Base-by-base conservation (phyloP, 345 rosid genomes). In the Pseudoturritis turrita region DNA sequence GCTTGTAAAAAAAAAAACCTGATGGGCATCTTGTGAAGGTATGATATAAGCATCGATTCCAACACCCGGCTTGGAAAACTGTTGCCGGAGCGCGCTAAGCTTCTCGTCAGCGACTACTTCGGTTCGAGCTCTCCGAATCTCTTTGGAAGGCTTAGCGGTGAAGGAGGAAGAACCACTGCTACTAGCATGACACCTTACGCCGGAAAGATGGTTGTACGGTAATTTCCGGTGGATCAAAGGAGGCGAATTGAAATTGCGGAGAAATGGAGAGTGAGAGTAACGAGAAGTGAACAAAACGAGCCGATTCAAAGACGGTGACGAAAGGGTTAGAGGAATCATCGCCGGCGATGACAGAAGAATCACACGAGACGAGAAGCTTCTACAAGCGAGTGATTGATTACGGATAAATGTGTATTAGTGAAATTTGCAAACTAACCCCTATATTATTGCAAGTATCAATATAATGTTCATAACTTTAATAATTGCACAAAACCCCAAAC, bases 1-100 rank as follows among this genome's bases (percentile, higher is more conserved):
- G 17, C 25, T 56, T 10, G n/a, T n/a, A n/a, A 3, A 56, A 36
- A 15, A 2, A 9, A 33, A 63, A 73, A 90, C 97, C 97, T 90
- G 98, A 70, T 94, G 98, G 8, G 98, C 92, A 79, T 94, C 98
- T 77, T 88, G 97, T 63, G 98, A 94, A 77, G 98, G 98, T 26
- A 94, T 75, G 72, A 94, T 83, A 66, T 89, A 94, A n/a, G 97
- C 98, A 56, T 94, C 98, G 74, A 94, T 87, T 18, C 87, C 92
- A 68, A 91, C 73, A 49, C 84, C 88, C 6, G 95, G 92, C 78
- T 74, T 73, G 18, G 91, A 62, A 67, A 91, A 94, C 29, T 82
- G 80, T 76, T 74, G 80, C 33, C 96, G 88, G 29, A 94, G 81
- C 14, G 92, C 81, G 40, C 53, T 74, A 50, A 94, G 91, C 89